These are phyloP conservation scores for Aspergillus uvarum DNA, from an alignment of 2,329 filamentous ascomycete genomes.

Conservation along the genomic window DNA sequence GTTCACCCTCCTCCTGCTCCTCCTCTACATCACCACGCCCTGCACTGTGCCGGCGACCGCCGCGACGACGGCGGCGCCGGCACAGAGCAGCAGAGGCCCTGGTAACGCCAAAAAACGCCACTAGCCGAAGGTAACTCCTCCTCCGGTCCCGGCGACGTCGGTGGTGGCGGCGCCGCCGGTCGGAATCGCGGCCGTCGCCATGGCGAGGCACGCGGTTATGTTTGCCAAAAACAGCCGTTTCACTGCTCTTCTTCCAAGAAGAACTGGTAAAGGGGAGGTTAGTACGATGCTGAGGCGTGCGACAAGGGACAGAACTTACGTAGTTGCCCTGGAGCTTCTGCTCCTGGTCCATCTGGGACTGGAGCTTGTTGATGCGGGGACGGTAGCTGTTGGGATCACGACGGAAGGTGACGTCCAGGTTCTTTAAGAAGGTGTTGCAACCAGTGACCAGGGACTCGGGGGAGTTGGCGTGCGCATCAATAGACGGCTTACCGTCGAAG, in stretches of 20 bases:
- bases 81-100: slow-evolving; percentile 34
- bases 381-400: slow-evolving; percentile 95
- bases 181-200: slow-evolving; percentile 37
- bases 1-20: slow-evolving; percentile 59
- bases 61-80: slow-evolving; percentile 30
- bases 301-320: slow-evolving; percentile 53
- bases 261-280: slow-evolving; percentile 59
- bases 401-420: slow-evolving; percentile 96
- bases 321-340: slow-evolving; percentile 94
- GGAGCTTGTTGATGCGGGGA: slow-evolving; percentile 96
- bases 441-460: slow-evolving; percentile 92
- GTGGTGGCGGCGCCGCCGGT: slow-evolving; percentile 32
- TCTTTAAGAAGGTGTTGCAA: slow-evolving; percentile 96
- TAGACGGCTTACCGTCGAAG: slow-evolving; percentile 90
- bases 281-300: neutral
- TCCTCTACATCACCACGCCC: slow-evolving; percentile 61
- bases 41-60: slow-evolving; percentile 49
- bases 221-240: slow-evolving; percentile 59
- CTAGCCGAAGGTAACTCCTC: slow-evolving; percentile 32
- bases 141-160: slow-evolving; percentile 32
- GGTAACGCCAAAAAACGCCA: slow-evolving; percentile 46
- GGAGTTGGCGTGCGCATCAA: slow-evolving; percentile 80
- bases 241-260: slow-evolving; percentile 86
- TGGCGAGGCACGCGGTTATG: slow-evolving; percentile 39
- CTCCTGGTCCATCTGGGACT: slow-evolving; percentile 95